A percentile compares a stretch with the other conserved stretches of the same genome.
Evolutionary conservation across 2,329 filamentous ascomycete genomes (phyloP).

Genomic region (Apiospora malaysiana): DNA sequence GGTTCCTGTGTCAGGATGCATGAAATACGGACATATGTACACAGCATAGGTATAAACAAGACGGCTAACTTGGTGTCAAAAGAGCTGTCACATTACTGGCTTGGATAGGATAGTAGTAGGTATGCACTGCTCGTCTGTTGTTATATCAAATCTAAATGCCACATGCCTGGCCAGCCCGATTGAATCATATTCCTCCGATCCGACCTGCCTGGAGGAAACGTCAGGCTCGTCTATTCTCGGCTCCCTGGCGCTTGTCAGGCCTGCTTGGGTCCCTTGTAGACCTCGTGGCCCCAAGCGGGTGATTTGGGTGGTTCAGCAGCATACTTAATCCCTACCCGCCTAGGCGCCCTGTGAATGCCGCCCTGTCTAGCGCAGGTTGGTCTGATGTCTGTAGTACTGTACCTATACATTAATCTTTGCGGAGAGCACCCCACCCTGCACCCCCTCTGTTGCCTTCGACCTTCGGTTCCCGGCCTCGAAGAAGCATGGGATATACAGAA

Average conservation of each 20-base stretch:
- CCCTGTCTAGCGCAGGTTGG: background rate
- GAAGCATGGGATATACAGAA: too few species aligned
- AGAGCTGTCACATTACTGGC: too few species aligned
- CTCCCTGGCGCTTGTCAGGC: background rate
- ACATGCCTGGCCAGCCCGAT: background rate
- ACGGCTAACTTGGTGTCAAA: too few species aligned
- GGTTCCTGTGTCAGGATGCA: too few species aligned
- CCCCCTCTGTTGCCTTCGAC: background rate
- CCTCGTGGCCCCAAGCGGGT: background rate
- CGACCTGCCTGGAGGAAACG: background rate
- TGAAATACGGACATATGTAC: too few species aligned
- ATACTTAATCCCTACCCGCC: background rate
- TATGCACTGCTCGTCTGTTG: background rate
- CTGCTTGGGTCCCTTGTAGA: background rate
- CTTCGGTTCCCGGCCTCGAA: background rate
- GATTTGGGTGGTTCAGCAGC: slow-evolving; percentile 4
- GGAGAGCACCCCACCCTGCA: background rate
- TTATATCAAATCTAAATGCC: too few species aligned
- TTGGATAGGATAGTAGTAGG: too few species aligned
- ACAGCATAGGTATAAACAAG: too few species aligned
- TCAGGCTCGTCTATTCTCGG: background rate
- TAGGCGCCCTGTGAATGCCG: background rate
- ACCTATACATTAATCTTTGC: background rate
- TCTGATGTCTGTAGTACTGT: background rate
- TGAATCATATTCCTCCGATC: background rate